Conservation (phyloP, 257 asterid genomes). For the Fraxinus pennsylvanica region DNA sequence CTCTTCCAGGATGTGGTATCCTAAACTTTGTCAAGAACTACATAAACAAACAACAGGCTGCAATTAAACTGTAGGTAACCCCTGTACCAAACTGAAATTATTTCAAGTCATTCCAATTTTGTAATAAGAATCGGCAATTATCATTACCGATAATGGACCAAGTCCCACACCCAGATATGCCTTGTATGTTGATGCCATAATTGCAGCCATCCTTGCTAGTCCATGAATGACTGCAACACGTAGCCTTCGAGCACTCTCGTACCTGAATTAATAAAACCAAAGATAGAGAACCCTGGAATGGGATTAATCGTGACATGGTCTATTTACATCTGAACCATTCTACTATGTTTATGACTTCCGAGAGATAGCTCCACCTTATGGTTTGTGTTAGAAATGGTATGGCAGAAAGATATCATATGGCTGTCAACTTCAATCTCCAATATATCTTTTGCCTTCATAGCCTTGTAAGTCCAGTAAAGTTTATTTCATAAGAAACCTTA, state of each 20-base stretch:
- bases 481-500: not conserved
- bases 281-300: not conserved
- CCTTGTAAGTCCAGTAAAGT: not conserved
- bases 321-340: not conserved
- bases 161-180: slow-evolving; percentile 94
- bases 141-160: slow-evolving; percentile 82
- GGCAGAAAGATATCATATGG: not conserved
- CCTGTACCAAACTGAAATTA: not conserved
- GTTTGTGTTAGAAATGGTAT: not conserved
- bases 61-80: slow-evolving; percentile 9
- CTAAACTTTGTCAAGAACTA: slow-evolving; percentile 78
- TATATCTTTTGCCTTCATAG: not conserved
- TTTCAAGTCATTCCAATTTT: not conserved
- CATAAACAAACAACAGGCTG: slow-evolving; percentile 22
- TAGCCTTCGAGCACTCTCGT: slow-evolving; percentile 76
- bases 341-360: not conserved
- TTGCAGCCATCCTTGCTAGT: slow-evolving; percentile 97
- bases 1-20: slow-evolving; percentile 98
- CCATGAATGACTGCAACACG: slow-evolving; percentile 92
- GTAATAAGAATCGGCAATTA: not conserved
- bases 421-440: not conserved
- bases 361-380: not conserved
- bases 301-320: not conserved
- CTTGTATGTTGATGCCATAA: slow-evolving; percentile 92
- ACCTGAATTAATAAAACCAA: slow-evolving; percentile 47